These are phyloP conservation scores for Ormosia semicastrata DNA, from an alignment of 306 rosid genomes.

Conservation along the genomic window DNA sequence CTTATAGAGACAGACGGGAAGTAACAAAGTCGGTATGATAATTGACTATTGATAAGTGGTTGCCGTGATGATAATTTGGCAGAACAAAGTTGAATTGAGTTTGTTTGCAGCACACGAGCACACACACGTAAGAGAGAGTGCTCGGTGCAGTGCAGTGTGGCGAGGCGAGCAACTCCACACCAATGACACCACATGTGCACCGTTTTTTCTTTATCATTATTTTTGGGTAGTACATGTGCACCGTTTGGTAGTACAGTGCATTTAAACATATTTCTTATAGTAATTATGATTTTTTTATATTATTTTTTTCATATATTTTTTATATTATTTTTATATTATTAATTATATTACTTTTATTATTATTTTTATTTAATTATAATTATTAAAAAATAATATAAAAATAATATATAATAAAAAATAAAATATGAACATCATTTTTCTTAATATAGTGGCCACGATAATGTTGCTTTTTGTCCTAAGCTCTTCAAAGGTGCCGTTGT, in stretches of 20 bases:
- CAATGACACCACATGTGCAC: slow-evolving; percentile 21
- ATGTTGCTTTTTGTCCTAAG: slow-evolving; percentile 7
- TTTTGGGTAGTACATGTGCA: no score
- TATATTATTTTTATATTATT: no score
- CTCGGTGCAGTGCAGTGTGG: neutral
- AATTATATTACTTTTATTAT: no score
- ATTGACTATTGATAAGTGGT: slow-evolving; percentile 11
- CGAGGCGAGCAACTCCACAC: neutral
- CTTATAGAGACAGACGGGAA: neutral
- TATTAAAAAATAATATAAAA: no score
- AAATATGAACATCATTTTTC: no score
- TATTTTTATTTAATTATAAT: no score
- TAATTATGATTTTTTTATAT: no score
- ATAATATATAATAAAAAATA: neutral
- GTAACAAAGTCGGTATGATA: neutral
- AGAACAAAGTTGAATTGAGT: neutral
- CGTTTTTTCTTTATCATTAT: neutral
- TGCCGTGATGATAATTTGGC: slow-evolving; percentile 22
- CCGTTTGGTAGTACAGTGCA: neutral
- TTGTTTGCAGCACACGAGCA: neutral
- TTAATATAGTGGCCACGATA: neutral
- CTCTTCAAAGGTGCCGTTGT: neutral
- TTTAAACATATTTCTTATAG: slow-evolving; percentile 6
- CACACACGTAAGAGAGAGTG: neutral
- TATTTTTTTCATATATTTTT: no score